Percentiles rank a stretch among this genome's conserved stretches.
phyloP scores from a whole-genome alignment of 108 stramenopile genomes.

The Cyclotella distinguenda region DNA sequence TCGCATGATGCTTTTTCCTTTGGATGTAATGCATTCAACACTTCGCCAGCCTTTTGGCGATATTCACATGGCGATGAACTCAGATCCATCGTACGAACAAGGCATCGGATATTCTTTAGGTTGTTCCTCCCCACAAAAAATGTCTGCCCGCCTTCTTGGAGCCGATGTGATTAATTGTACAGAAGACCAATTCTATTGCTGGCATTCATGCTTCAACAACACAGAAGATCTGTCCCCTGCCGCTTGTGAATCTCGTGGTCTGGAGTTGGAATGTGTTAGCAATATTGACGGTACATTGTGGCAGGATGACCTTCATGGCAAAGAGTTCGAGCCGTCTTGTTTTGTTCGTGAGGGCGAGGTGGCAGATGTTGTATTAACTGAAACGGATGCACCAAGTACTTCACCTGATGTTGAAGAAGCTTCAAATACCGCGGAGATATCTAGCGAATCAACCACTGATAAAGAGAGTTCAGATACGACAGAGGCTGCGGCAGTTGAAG shows the following conservation, averaged over 20 bases:
- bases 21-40: neutral
- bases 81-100: neutral
- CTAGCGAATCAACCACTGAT: no score
- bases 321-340: constrained; percentile 8
- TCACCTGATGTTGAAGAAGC: no score
- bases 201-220: constrained; percentile 15
- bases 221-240: constrained; percentile 6
- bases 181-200: constrained; percentile 11
- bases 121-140: neutral
- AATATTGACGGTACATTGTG: constrained; percentile 5
- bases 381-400: no score
- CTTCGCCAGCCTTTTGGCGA: neutral
- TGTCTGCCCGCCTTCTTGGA: constrained; percentile 11
- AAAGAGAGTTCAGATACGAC: no score
- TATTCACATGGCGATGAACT: neutral
- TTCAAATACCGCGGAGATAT: no score
- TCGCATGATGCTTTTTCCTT: constrained; percentile 15
- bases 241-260: neutral
- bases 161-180: neutral
- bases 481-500: no score
- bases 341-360: neutral
- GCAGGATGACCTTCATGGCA: constrained; percentile 3
- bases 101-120: constrained; percentile 1
- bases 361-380: no score
- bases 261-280: constrained; percentile 5